Evolutionary conservation across 2,329 filamentous ascomycete genomes (phyloP).

Genomic region (Coniochaeta prunicola): DNA sequence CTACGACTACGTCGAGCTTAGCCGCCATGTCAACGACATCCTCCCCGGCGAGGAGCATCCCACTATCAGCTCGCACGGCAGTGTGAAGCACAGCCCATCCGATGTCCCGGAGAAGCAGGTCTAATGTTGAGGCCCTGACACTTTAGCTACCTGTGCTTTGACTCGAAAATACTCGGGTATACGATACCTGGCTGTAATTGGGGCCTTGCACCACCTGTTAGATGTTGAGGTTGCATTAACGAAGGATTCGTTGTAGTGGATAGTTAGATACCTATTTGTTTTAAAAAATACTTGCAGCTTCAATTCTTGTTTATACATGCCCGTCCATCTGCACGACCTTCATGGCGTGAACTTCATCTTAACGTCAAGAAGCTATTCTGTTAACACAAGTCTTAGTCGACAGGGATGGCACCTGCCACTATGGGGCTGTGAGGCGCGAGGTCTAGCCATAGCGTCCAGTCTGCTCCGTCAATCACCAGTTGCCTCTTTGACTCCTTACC

Average conservation of each 20-base stretch:
- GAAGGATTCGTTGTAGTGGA: neutral
- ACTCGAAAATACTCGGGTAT: neutral
- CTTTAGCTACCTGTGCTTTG: neutral
- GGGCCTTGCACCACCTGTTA: neutral
- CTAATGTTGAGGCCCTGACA: neutral
- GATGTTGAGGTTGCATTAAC: neutral
- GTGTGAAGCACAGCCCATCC: neutral
- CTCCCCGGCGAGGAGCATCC: constrained; percentile 6
- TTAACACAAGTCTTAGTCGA: too few species aligned
- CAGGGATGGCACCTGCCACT: too few species aligned
- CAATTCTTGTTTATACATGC: neutral
- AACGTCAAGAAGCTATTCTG: too few species aligned
- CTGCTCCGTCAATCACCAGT: neutral
- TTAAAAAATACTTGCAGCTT: neutral
- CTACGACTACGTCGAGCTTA: constrained; percentile 73
- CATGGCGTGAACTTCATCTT: neutral
- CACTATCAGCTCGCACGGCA: neutral
- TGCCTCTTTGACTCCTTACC: neutral
- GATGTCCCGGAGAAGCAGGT: neutral
- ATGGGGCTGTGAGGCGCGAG: neutral
- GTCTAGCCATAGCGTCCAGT: neutral
- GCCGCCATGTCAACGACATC: constrained; percentile 24
- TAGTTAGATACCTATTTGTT: constrained; percentile 2
- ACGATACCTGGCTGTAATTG: neutral
- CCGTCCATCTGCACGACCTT: neutral